Base-by-base conservation (phyloP, 352 stramenopile genomes). In the Phytophthora ramorum region DNA sequence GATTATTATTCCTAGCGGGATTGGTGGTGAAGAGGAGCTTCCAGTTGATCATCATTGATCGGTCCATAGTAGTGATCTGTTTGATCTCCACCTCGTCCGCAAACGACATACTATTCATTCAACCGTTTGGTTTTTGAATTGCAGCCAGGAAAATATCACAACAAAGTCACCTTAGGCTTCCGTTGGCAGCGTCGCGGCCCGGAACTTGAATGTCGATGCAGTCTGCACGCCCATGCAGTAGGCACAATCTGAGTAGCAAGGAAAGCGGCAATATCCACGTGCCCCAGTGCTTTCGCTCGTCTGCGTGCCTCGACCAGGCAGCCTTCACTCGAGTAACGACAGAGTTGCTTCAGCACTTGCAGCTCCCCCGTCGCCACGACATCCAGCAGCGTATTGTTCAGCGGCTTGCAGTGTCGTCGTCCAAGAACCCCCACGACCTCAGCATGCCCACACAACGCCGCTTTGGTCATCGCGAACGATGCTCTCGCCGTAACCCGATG, bases 401-500 rank as follows among this genome's bases (percentile, higher is more conserved):
- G 17, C 8, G 66, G 70, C 12, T 47, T 67, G 45, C 57, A 69
- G n/a, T 53, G 56, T 30, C 61, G 48, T 60, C 63, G 52, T 7
- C 61, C 66, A n/a, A 73, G 52, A 50, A 57, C 65, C 16, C 51
- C 56, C 17, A 75, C 65, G 4, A 78, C 57, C 22, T 68, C 59
- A 0, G 63, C 56, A 55, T 78, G 58, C 3, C 70, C 70, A 45
- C 68, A 55, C 28, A 72, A 34, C 26, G 66, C 66, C 12, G 70
- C 60, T 24, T 71, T 73, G 6, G 57, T 75, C 70, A 75, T 75
- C 0, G 56, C 65, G 28, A 69, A 73, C n/a, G 64, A 74, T n/a
- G 69, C 65, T 16, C 60, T 58, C 3, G 56, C 59, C 35, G 40
- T 69, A 7, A 69, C 55, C 30, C 46, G 70, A 51, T 58, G 63